Evolutionary conservation across 1,139 yeast species (phyloP).

Genomic region (Scheffersomyces quercinus): DNA sequence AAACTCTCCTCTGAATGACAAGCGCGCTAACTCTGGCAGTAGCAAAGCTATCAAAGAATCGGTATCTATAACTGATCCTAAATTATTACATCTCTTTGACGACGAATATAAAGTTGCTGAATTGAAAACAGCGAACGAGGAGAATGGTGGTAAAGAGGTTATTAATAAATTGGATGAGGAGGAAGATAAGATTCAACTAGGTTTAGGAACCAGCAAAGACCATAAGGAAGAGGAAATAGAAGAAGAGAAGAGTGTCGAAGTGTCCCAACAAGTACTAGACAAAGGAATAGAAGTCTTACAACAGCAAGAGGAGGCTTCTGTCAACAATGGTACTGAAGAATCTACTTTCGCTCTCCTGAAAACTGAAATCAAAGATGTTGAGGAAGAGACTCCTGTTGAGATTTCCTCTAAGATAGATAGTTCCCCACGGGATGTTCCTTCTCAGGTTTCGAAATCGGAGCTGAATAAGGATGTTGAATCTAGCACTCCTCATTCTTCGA

Average conservation of each 20-base stretch:
- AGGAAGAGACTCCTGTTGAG: no score
- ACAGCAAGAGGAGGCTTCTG: background rate
- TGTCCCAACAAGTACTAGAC: background rate
- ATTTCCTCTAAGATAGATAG: no score
- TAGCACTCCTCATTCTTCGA: no score
- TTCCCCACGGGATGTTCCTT: no score
- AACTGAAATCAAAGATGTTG: background rate
- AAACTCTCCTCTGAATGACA: background rate
- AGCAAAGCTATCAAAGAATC: background rate
- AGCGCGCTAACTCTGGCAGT: background rate
- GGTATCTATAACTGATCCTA: constrained; percentile 10
- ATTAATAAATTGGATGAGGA: background rate
- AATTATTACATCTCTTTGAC: constrained; percentile 15
- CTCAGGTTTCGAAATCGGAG: no score
- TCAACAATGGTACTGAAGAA: background rate
- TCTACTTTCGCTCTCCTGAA: background rate
- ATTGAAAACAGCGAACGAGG: background rate
- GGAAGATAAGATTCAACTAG: background rate
- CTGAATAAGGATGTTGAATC: no score
- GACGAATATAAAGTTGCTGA: constrained; percentile 10
- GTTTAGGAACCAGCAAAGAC: background rate
- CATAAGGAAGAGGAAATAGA: background rate
- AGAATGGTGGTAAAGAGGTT: background rate
- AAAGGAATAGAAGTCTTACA: background rate
- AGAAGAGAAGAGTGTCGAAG: background rate